phyloP scores from a whole-genome alignment of 2,329 filamentous ascomycete species.

The Trichoderma endophyticum region DNA sequence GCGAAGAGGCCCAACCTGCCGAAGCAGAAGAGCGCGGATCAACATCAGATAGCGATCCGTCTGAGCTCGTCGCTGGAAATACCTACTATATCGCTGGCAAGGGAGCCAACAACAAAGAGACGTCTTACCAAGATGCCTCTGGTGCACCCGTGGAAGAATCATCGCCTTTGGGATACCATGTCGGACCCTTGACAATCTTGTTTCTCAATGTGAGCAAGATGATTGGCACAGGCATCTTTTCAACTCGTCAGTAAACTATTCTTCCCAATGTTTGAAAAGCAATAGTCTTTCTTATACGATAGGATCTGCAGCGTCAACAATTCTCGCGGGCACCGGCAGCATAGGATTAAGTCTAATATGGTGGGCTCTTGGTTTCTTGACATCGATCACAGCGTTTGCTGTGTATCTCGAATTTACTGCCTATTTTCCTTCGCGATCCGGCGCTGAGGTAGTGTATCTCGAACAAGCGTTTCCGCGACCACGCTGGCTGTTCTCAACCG shows the following conservation, averaged over 20 bases:
- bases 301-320: constrained; percentile 46
- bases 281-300: not conserved
- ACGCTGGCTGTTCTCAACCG: constrained; percentile 60
- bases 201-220: constrained; percentile 62
- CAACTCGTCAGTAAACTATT: constrained; percentile 50
- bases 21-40: constrained; percentile 21
- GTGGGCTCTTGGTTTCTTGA: constrained; percentile 61
- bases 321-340: constrained; percentile 59
- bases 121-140: constrained; percentile 57
- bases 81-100: constrained; percentile 14
- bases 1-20: constrained; percentile 10
- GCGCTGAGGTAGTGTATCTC: constrained; percentile 64
- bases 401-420: constrained; percentile 63
- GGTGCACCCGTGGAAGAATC: constrained; percentile 59
- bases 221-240: constrained; percentile 63
- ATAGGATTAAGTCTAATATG: constrained; percentile 61
- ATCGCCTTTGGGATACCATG: constrained; percentile 59
- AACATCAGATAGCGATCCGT: constrained; percentile 6
- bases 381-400: constrained; percentile 52
- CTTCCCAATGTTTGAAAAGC: not conserved
- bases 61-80: constrained; percentile 7
- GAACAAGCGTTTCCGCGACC: constrained; percentile 66
- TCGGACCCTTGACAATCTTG: constrained; percentile 53
- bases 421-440: constrained; percentile 65
- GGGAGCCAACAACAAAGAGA: constrained; percentile 46